Percentiles rank a stretch among this genome's conserved stretches.
Conservation (phyloP, 768 basidiomycete species). For the Floccularia luteovirens region DNA sequence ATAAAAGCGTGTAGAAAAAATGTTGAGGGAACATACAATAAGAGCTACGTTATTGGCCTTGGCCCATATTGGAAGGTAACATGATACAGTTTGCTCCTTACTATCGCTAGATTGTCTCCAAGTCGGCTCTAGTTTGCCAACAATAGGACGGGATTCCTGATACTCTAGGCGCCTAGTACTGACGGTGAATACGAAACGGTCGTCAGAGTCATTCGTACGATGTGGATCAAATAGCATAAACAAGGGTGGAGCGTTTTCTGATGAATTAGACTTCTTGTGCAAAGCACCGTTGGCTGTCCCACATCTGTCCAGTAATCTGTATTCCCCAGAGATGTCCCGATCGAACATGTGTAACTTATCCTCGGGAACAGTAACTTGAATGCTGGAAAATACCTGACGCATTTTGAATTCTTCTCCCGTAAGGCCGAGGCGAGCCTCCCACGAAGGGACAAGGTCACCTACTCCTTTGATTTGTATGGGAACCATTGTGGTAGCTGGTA, state of each 20-base stretch:
- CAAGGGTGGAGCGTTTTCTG: slow-evolving; percentile 51
- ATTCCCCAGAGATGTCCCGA: slow-evolving; percentile 75
- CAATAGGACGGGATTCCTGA: slow-evolving; percentile 70
- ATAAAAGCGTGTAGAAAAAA: slow-evolving; percentile 6
- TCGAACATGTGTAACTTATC: slow-evolving; percentile 48
- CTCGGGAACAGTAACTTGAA: slow-evolving; percentile 54
- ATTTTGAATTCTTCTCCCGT: slow-evolving; percentile 56
- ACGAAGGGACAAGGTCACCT: slow-evolving; percentile 71
- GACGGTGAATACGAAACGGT: slow-evolving; percentile 81
- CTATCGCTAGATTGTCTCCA: slow-evolving; percentile 69
- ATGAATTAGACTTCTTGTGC: slow-evolving; percentile 49
- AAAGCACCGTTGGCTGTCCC: slow-evolving; percentile 83
- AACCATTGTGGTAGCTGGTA: slow-evolving; percentile 54
- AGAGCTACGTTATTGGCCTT: slow-evolving; percentile 37
- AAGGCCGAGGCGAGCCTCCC: slow-evolving; percentile 80
- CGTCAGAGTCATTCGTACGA: slow-evolving; percentile 68
- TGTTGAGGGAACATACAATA: slow-evolving; percentile 33
- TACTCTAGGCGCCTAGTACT: slow-evolving; percentile 74
- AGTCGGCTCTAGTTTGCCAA: slow-evolving; percentile 62
- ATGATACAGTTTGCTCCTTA: slow-evolving; percentile 40
- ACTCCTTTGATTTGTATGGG: slow-evolving; percentile 53
- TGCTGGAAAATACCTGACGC: slow-evolving; percentile 55
- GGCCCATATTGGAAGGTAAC: slow-evolving; percentile 66
- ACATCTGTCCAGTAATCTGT: slow-evolving; percentile 75
- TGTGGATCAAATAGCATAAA: slow-evolving; percentile 86